Base-by-base conservation (phyloP, 148 eudicot genomes). In the Arctostaphylos glauca region DNA sequence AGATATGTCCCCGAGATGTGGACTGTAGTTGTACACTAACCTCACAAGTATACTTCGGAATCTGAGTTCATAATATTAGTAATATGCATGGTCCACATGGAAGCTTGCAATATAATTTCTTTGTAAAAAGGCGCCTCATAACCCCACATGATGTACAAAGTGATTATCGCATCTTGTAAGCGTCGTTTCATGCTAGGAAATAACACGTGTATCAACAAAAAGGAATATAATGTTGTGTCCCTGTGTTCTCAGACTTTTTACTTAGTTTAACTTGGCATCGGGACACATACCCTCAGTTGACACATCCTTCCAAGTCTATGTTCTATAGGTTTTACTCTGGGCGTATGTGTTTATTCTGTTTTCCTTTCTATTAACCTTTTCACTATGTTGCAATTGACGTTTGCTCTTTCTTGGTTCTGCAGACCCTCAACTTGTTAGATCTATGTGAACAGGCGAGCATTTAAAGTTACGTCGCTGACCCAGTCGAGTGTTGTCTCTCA, bases 391-490 rank as follows among this genome's bases (percentile, higher is more conserved):
- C 50, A 53, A 59, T 50, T 80, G 77, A 64, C 71, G 48, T 43
- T 66, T 31, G n/a, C 53, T 74, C 49, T 19, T 75, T 49, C 66
- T 70, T 85, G 77, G 38, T 53, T 23, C 74, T 91, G 86, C 94
- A 96, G 99, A 96, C 99, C 54, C 88, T 96, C 73, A 94, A 90
- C 90, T 89, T 96, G 89, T 88, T 96, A 59, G 99, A 96, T 86
- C 98, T 96, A 18, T 96, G 99, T 82, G 99, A 96, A 86, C 98
- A 93, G 89, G 81, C 81, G 1, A 16, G 94, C 60, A 84, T 86
- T 77, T 92, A 87, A 86, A 84, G 82, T 70, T 48, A 58, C 8
- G 78, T 84, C 23, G 86, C 81, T n/a, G 77, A 66, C 74, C 38
- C 1, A 1, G 38, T 31, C 38, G 38, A 1, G 70, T 52, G 47